Evolutionary conservation across 2,329 filamentous ascomycete species (phyloP).

Genomic region (Pseudocercospora pini-densiflorae): DNA sequence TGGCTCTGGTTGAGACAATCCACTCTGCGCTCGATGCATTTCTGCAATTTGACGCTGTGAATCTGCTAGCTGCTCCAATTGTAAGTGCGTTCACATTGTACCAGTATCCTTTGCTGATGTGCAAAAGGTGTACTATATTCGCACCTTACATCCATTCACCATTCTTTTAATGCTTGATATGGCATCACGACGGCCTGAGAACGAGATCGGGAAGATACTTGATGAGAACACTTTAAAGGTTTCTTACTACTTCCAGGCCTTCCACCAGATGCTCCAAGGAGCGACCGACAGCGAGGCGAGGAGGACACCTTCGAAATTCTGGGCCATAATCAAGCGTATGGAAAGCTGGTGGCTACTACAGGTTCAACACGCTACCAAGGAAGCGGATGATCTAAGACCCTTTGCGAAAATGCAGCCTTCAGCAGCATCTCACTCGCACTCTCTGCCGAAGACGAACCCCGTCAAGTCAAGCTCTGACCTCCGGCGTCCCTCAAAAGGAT

Average conservation of each 20-base stretch:
- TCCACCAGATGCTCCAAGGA: constrained; percentile 4
- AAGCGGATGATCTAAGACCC: constrained; percentile 2
- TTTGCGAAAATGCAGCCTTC: constrained; percentile 1
- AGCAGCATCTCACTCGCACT: background rate
- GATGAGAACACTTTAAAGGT: constrained; percentile 11
- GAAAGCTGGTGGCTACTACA: constrained; percentile 12
- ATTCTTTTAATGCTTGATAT: constrained; percentile 14
- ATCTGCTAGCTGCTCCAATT: constrained; percentile 12
- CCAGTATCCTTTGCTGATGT: background rate
- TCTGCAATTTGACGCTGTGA: constrained; percentile 4
- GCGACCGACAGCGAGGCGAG: background rate
- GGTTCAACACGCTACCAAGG: background rate
- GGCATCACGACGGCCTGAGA: constrained; percentile 10
- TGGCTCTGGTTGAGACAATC: constrained; percentile 6
- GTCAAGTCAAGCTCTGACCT: background rate
- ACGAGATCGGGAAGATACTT: constrained; percentile 14
- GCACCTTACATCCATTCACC: constrained; percentile 12
- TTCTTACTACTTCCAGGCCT: constrained; percentile 8
- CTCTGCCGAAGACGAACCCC: background rate
- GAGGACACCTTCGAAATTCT: constrained; percentile 9
- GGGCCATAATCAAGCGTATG: constrained; percentile 9
- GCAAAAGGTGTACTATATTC: constrained; percentile 15
- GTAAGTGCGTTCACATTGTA: background rate
- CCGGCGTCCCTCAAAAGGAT: background rate
- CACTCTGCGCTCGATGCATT: constrained; percentile 15